Evolutionary conservation across 306 rosid species (phyloP).

Genomic region (Trifolium dubium): DNA sequence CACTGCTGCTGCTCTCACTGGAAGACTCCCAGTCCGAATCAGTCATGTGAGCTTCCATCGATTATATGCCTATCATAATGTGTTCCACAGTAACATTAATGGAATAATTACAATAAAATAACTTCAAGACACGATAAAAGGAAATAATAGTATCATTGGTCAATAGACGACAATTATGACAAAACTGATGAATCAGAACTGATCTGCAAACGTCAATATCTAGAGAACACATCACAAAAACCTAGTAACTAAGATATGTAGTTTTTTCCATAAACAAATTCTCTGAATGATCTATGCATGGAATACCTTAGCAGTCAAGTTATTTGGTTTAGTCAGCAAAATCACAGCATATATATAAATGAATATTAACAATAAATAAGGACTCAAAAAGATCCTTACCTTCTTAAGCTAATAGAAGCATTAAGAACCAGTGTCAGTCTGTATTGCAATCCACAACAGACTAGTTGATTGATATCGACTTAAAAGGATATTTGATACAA

Average conservation of each 20-base stretch:
- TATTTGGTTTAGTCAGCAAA: slow-evolving; percentile 2
- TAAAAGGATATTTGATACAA: slow-evolving; percentile 39
- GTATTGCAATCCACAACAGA: slow-evolving; percentile 39
- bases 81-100: slow-evolving; percentile 13
- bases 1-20: slow-evolving; percentile 79
- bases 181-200: no score
- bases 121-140: slow-evolving; percentile 1
- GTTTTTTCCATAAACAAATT: no score
- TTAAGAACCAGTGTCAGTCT: slow-evolving; percentile 31
- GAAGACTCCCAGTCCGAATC: slow-evolving; percentile 86
- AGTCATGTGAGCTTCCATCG: slow-evolving; percentile 63
- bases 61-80: slow-evolving; percentile 57
- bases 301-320: no score
- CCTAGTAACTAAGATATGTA: no score
- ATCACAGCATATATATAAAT: slow-evolving; percentile 24
- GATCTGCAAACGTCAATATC: not conserved
- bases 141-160: not conserved
- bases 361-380: slow-evolving; percentile 35
- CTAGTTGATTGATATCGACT: slow-evolving; percentile 30
- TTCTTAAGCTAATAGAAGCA: slow-evolving; percentile 48
- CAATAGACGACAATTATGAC: not conserved
- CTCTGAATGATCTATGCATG: no score
- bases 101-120: slow-evolving; percentile 33
- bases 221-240: not conserved
- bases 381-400: slow-evolving; percentile 47